Evolutionary conservation across 305 asterid species (phyloP).

Genomic region (Andrographis paniculata): DNA sequence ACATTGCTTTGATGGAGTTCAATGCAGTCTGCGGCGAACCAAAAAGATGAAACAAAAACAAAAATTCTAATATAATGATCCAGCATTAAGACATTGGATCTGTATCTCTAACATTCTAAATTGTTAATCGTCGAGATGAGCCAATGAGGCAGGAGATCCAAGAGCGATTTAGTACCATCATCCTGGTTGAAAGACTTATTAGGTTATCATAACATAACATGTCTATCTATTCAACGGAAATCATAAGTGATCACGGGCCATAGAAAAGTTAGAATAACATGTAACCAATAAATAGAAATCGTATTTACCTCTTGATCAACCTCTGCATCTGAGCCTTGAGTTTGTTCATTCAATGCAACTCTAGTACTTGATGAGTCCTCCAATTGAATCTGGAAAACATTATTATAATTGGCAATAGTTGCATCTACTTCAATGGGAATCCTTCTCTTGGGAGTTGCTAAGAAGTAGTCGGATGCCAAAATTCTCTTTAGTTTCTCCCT

Average conservation of each 20-base stretch:
- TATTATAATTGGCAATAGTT: conserved; percentile 32
- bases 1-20: too few relatives aligned
- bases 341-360: conserved; percentile 19
- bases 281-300: not conserved
- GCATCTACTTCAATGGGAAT: conserved; percentile 53
- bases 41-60: too few relatives aligned
- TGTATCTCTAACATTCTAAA: conserved; percentile 15
- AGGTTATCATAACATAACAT: conserved; percentile 9
- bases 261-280: conserved; percentile 4
- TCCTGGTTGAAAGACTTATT: conserved; percentile 12
- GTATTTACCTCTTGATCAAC: conserved; percentile 40
- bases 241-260: not conserved
- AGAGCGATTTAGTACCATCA: conserved; percentile 20
- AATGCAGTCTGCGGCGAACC: too few relatives aligned
- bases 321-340: conserved; percentile 26
- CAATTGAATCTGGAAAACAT: conserved; percentile 38
- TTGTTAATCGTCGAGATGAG: conserved; percentile 13
- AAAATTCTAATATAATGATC: too few relatives aligned
- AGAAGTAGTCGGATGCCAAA: conserved; percentile 58
- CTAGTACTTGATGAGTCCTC: conserved; percentile 29
- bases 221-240: conserved; percentile 6
- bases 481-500: conserved; percentile 52
- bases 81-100: too few relatives aligned
- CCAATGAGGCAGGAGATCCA: conserved; percentile 10
- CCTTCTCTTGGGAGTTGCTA: conserved; percentile 39